phyloP scores from a whole-genome alignment of 2,329 filamentous ascomycete genomes.

The Dothideomycetes sp. region DNA sequence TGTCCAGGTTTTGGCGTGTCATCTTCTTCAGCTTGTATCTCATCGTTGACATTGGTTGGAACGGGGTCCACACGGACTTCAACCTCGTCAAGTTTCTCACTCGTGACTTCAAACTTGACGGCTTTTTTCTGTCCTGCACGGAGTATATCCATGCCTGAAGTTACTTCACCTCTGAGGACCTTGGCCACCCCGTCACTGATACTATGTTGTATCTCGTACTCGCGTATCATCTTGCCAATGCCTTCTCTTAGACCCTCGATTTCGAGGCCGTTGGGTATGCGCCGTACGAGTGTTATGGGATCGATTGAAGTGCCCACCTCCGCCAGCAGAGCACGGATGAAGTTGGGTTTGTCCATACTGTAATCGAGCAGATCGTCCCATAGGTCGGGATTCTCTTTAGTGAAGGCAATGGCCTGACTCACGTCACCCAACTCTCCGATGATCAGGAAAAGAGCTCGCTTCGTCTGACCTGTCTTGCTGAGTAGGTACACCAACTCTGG shows the following conservation, averaged over 20 bases:
- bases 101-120: constrained; percentile 75
- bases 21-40: constrained; percentile 18
- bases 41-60: constrained; percentile 14
- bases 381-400: constrained; percentile 82
- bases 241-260: constrained; percentile 86
- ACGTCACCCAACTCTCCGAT: constrained; percentile 90
- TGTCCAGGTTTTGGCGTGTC: constrained; percentile 25
- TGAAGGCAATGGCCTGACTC: constrained; percentile 84
- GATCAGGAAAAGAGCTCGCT: constrained; percentile 83
- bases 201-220: constrained; percentile 90
- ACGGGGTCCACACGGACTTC: constrained; percentile 25
- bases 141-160: constrained; percentile 69
- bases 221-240: constrained; percentile 80
- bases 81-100: constrained; percentile 31
- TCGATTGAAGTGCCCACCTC: constrained; percentile 92
- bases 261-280: constrained; percentile 87
- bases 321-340: constrained; percentile 84
- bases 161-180: constrained; percentile 80
- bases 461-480: constrained; percentile 89
- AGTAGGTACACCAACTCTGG: constrained; percentile 93
- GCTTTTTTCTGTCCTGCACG: constrained; percentile 71
- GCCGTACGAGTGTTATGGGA: constrained; percentile 77
- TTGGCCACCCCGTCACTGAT: constrained; percentile 84
- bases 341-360: constrained; percentile 93
- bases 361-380: constrained; percentile 95